These are phyloP conservation scores for Hypocreales sp. DNA, from an alignment of 2,329 filamentous ascomycete genomes.

Conservation along the genomic window DNA sequence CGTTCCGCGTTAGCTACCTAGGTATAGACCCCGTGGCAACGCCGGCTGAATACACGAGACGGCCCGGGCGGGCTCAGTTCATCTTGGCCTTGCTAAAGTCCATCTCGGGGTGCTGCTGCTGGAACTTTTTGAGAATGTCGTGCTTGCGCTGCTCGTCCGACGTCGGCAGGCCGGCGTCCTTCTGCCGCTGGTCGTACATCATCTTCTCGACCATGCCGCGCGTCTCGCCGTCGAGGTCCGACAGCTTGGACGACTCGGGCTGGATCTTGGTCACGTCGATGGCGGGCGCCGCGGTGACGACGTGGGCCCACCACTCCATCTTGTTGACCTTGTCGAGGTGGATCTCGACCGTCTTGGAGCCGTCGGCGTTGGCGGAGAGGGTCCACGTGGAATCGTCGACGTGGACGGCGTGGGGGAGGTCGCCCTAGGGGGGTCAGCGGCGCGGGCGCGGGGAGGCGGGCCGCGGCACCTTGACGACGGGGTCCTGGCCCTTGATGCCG, in stretches of 20 bases:
- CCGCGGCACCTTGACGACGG: conserved; percentile 57
- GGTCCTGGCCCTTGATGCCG: conserved; percentile 74
- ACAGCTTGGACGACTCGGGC: conserved; percentile 81
- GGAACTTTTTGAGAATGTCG: conserved; percentile 87
- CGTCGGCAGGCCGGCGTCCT: conserved; percentile 76
- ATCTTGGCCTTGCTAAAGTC: conserved; percentile 59
- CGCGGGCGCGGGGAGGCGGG: background rate
- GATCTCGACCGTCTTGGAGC: conserved; percentile 53
- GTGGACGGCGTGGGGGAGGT: conserved; percentile 63
- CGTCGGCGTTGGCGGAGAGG: conserved; percentile 55
- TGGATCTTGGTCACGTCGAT: conserved; percentile 93
- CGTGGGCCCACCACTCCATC: conserved; percentile 96
- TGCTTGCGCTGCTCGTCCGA: conserved; percentile 93
- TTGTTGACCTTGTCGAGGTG: conserved; percentile 94
- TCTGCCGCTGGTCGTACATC: conserved; percentile 98
- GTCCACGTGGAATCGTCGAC: conserved; percentile 94
- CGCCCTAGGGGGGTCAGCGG: conserved; percentile 43
- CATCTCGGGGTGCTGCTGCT: conserved; percentile 61
- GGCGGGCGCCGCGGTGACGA: conserved; percentile 70
- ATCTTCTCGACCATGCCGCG: conserved; percentile 99
- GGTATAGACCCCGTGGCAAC: no score
- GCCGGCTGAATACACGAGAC: no score
- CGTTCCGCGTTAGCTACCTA: no score
- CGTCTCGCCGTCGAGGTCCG: conserved; percentile 88
- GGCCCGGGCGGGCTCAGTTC: conserved; percentile 24